Conservation (phyloP, 192 early-diverging fungal genomes). For the Gaertneriomyces semiglobifer region DNA sequence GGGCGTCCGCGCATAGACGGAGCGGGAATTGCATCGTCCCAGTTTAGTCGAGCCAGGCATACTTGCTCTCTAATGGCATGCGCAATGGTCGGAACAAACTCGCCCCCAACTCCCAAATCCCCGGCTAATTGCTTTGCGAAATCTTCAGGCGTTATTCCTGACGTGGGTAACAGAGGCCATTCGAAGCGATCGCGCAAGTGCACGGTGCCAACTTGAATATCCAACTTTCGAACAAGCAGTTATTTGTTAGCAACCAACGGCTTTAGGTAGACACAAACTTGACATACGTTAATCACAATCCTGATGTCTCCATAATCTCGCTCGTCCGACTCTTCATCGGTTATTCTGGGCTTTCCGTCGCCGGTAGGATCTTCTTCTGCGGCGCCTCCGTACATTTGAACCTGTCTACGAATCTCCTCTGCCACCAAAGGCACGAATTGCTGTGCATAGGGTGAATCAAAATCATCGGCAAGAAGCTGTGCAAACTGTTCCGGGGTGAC, state of each 20-base stretch:
- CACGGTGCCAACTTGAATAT: constrained; percentile 77
- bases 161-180: constrained; percentile 77
- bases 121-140: constrained; percentile 64
- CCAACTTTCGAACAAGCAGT: constrained; percentile 52
- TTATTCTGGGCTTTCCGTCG: constrained; percentile 20
- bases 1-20: constrained; percentile 24
- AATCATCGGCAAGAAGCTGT: constrained; percentile 35
- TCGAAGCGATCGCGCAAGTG: constrained; percentile 85
- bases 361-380: constrained; percentile 37
- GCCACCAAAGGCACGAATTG: constrained; percentile 66
- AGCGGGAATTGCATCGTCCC: constrained; percentile 25
- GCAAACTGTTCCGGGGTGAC: constrained; percentile 47
- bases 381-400: constrained; percentile 43
- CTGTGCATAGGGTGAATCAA: constrained; percentile 32
- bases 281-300: constrained; percentile 36
- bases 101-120: constrained; percentile 76
- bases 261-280: not conserved
- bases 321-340: constrained; percentile 28
- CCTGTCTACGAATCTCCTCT: constrained; percentile 69
- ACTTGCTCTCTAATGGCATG: constrained; percentile 75
- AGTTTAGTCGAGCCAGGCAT: constrained; percentile 44
- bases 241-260: not conserved
- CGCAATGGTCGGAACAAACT: constrained; percentile 73
- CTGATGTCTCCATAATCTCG: constrained; percentile 30
- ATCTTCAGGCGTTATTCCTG: constrained; percentile 59